Conservation (phyloP, 768 basidiomycete species). For the Boletus subparvulus region DNA sequence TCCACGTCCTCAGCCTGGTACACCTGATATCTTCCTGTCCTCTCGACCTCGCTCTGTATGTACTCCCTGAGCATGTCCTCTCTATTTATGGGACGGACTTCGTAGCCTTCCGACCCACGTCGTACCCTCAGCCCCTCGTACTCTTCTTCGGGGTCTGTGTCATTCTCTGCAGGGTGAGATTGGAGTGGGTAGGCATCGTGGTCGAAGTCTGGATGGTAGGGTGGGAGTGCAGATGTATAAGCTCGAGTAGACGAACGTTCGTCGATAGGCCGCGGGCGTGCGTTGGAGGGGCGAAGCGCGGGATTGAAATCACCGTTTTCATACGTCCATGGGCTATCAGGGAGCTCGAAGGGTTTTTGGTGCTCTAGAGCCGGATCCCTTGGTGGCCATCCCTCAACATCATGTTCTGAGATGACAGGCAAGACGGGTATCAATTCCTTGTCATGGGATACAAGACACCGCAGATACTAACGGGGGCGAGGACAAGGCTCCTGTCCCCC, state of each 20-base stretch:
- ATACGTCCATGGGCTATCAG: slow-evolving; percentile 82
- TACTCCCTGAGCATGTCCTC: slow-evolving; percentile 65
- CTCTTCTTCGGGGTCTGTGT: slow-evolving; percentile 33
- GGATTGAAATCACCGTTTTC: slow-evolving; percentile 79
- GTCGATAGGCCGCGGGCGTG: slow-evolving; percentile 33
- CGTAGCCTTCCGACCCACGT: slow-evolving; percentile 81
- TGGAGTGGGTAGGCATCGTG: slow-evolving; percentile 28
- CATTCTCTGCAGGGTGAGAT: slow-evolving; percentile 18
- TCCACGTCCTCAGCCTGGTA: slow-evolving; percentile 62
- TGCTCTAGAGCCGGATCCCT: slow-evolving; percentile 49
- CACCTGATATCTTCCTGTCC: slow-evolving; percentile 60
- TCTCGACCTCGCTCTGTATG: slow-evolving; percentile 51
- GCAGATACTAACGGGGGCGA: slow-evolving; percentile 3
- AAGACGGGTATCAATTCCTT: slow-evolving; percentile 12
- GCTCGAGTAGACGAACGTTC: slow-evolving; percentile 30
- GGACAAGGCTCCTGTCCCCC: slow-evolving; percentile 5
- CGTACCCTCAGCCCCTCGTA: slow-evolving; percentile 45
- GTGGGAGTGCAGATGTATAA: slow-evolving; percentile 54
- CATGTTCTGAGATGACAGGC: slow-evolving; percentile 30
- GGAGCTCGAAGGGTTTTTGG: slow-evolving; percentile 46
- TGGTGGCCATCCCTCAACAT: slow-evolving; percentile 67
- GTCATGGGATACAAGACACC: background rate
- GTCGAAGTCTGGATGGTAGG: slow-evolving; percentile 74
- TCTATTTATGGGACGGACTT: slow-evolving; percentile 59
- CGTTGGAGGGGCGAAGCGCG: slow-evolving; percentile 61